phyloP scores from a whole-genome alignment of 2,329 filamentous ascomycete species.

The Apiospora saccharicola region DNA sequence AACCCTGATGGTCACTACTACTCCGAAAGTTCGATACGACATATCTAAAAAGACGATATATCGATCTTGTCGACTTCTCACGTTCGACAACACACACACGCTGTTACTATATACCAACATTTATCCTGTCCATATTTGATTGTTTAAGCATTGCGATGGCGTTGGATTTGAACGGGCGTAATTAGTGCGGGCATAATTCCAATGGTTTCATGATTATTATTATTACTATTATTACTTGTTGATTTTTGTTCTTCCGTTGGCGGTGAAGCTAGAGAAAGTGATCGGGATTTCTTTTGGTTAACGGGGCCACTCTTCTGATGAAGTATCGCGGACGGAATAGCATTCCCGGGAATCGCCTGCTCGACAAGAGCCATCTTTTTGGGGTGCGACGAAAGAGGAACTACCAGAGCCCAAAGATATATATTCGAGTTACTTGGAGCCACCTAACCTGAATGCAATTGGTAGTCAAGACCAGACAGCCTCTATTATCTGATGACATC shows the following conservation, averaged over 20 bases:
- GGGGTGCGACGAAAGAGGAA: not conserved
- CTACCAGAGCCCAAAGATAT: not conserved
- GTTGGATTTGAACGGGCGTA: conserved; percentile 8
- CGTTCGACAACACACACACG: not conserved
- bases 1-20: conserved; percentile 1
- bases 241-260: not conserved
- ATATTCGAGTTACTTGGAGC: not conserved
- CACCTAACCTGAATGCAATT: not conserved
- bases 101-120: conserved; percentile 1
- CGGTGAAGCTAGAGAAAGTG: not conserved
- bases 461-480: not conserved
- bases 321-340: not conserved
- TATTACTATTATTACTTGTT: not conserved
- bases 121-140: not conserved
- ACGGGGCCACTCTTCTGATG: not conserved
- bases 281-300: too few species aligned
- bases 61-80: not conserved
- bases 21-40: not conserved
- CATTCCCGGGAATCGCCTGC: not conserved
- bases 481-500: not conserved
- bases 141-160: conserved; percentile 14
- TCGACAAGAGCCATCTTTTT: not conserved
- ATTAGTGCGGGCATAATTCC: not conserved
- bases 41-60: not conserved
- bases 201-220: not conserved